Percentiles rank a stretch among this genome's conserved stretches.
Conservation (phyloP, 176 grass and related monocot genomes). For the Musa troglodytarum region DNA sequence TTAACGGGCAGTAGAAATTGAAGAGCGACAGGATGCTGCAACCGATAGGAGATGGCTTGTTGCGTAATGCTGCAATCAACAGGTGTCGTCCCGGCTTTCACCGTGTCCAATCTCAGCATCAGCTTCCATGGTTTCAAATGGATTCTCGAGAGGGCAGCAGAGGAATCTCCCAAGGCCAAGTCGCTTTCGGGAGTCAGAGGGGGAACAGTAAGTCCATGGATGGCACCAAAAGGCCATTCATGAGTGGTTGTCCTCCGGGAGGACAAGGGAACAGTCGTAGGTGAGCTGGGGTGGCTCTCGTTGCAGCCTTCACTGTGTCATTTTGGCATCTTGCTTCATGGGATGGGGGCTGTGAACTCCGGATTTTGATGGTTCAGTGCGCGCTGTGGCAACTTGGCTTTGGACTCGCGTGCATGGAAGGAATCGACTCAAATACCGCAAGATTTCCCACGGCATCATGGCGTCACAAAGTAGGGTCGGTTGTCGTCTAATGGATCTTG, state of each 20-base stretch:
- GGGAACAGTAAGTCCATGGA: background rate
- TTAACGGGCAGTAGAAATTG: background rate
- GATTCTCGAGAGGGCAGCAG: background rate
- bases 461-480: background rate
- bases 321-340: background rate
- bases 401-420: background rate
- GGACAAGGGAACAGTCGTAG: background rate
- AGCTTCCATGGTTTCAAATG: background rate
- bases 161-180: conserved; percentile 5
- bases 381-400: background rate
- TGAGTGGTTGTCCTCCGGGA: background rate
- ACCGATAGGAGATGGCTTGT: background rate
- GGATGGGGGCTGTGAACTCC: background rate
- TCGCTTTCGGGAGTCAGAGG: background rate
- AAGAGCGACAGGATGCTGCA: background rate
- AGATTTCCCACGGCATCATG: background rate
- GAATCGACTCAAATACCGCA: background rate
- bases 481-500: too few species aligned
- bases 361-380: background rate
- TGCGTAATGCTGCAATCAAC: background rate
- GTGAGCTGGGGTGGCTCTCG: background rate
- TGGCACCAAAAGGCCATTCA: conserved; percentile 3
- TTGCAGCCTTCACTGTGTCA: background rate
- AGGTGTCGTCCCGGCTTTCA: background rate
- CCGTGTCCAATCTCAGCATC: background rate